Base-by-base conservation (phyloP, 176 grass and related monocot species). In the Themeda triandra region DNA sequence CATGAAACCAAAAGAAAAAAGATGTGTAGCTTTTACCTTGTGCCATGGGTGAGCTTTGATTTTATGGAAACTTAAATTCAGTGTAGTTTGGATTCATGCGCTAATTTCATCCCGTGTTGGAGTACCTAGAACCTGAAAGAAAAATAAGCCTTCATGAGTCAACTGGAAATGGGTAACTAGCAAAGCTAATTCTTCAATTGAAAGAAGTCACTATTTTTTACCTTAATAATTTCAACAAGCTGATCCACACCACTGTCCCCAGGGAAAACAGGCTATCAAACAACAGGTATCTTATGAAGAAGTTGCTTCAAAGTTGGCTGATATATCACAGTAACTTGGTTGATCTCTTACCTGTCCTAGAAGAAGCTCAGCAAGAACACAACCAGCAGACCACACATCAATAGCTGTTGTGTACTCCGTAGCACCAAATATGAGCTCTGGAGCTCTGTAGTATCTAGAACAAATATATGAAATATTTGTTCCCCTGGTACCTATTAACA, bases 381-480 rank as follows among this genome's bases (percentile, higher is more conserved):
- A 97, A 53, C 94, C 94, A 84, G 94, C 87, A 75, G 94, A 97
- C 94, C 94, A 97, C 75, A 94, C 86, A 19, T 97, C 94, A 82
- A 97, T 97, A 78, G 91, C 94, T 62, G 87, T 92, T 65, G 94
- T 94, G 66, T 97, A 97, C 69, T 97, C 92, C 0, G 94, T 90
- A 48, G 94, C 94, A 71, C 94, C 94, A 86, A 97, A 97, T 84
- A 97, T 97, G 69, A 94, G 89, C 71, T 97, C 94, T 71, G 94
- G 94, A 72, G 94, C 94, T 94, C 94, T 88, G 64, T 97, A 97
- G 49, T 94, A 97, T 88, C 94, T 90, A 45, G 94, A 97, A 78
- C 94, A 97, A 53, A 97, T 97, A 64, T 97, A 97, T 70, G 94
- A 94, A 86, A 97, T 97, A 88, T 97, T 97, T 41, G 89, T 86